Base-by-base conservation (phyloP, 306 rosid species). In the Pyrus pyrifolia region DNA sequence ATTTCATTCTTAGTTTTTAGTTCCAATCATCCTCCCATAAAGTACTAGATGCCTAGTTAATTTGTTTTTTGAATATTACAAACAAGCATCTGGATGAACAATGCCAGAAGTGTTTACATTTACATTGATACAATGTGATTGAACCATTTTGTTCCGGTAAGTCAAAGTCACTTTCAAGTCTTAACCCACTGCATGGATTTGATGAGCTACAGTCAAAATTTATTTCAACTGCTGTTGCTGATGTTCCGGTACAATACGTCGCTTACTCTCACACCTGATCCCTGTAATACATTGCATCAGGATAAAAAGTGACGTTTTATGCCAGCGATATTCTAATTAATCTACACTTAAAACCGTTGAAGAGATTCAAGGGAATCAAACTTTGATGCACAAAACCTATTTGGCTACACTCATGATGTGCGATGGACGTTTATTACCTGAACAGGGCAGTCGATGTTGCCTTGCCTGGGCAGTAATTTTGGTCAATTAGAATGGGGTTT, bases 401-500 rank as follows among this genome's bases (percentile, higher is more conserved):
- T 49, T 14, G 53, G 2, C 18, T 14, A 14, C 19, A 4, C 19
- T 46, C 53, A 49, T 25, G 15, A n/a, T 14, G 31, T 15, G 57
- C 11, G 18, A 22, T 38, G 0, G 57, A 8, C 6, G 13, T 75
- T 13, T 13, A 17, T 30, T 61, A 81, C 77, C 42, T 22, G 77
- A 21, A 15, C 62, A 22, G 83, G 83, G 27, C 79, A 68, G 42
- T 80, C 59, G 55, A 68, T 49, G 42, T 68, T 74, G 33, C 33
- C 33, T 25, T 25, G 70, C 19, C 51, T 30, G 83, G 83, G 23
- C 82, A 79, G 65, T 73, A 79, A 45, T 79, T 72, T 51, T 80
- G 83, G 57, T 74, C 83, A 11, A 74, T 80, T 33, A 80, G 1
- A 18, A 80, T 74, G 53, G 83, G 83, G 51, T 70, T 69, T 65